Percentiles rank a stretch among this genome's conserved stretches.
phyloP scores from a whole-genome alignment of 352 stramenopile species.

The Pythium scleroteichum region DNA sequence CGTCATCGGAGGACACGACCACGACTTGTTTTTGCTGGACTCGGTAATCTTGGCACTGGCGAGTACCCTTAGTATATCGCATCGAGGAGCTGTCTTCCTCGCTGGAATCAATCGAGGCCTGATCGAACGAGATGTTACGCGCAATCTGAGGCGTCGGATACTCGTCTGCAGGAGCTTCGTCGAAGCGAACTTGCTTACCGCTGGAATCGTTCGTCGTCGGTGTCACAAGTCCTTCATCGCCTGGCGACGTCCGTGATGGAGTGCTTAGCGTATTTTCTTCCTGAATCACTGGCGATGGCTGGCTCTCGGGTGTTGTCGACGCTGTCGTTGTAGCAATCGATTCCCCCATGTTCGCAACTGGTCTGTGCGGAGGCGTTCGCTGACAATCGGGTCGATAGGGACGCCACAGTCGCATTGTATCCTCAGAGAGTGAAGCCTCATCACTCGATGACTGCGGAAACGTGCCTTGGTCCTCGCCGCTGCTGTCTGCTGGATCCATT shows the following conservation, averaged over 20 bases:
- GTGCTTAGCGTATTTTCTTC: background rate
- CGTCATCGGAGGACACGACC: constrained; percentile 22
- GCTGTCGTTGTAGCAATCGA: constrained; percentile 7
- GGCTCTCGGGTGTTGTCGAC: constrained; percentile 13
- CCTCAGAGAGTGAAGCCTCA: constrained; percentile 1
- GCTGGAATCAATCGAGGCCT: constrained; percentile 28
- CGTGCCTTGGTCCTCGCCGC: background rate
- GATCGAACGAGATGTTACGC: constrained; percentile 64
- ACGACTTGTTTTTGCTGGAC: background rate
- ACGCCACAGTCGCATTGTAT: constrained; percentile 8
- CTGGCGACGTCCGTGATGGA: background rate
- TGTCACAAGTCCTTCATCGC: background rate
- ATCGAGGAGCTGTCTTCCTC: constrained; percentile 34
- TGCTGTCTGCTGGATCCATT: constrained; percentile 1
- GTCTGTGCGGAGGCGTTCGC: background rate
- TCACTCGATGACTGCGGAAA: background rate
- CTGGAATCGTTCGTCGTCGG: constrained; percentile 16
- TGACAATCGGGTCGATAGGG: constrained; percentile 5
- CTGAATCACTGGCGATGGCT: constrained; percentile 1
- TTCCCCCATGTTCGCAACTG: constrained; percentile 2
- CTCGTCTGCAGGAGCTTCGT: constrained; percentile 23
- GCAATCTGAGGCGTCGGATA: constrained; percentile 61
- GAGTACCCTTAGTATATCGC: constrained; percentile 3
- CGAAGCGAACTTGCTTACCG: constrained; percentile 57
- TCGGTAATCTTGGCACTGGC: background rate